These are phyloP conservation scores for Aristolochia fimbriata DNA, from an alignment of 164 flowering plant species.

Conservation along the genomic window DNA sequence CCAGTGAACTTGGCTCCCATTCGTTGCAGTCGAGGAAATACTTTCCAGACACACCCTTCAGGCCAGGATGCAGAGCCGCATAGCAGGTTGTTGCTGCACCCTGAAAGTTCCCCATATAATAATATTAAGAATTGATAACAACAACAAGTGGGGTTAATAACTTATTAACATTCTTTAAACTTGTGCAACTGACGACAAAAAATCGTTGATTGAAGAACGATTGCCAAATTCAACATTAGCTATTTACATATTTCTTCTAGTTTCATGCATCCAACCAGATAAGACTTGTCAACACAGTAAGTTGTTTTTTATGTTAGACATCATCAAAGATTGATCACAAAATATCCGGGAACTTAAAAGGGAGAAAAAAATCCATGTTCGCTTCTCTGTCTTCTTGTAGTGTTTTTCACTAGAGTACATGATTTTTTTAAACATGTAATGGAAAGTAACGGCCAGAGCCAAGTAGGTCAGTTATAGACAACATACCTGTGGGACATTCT, in stretches of 20 bases:
- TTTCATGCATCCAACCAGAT: too few species aligned
- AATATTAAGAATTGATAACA: not conserved
- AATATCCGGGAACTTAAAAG: too few species aligned
- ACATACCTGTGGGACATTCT: conserved; percentile 83
- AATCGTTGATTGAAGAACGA: too few species aligned
- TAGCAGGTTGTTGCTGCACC: conserved; percentile 96
- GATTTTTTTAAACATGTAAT: not conserved
- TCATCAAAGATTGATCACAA: too few species aligned
- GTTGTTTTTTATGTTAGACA: too few species aligned
- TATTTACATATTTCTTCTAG: too few species aligned
- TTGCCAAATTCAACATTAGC: too few species aligned
- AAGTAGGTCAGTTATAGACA: not conserved
- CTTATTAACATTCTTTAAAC: not conserved
- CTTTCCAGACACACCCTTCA: conserved; percentile 72
- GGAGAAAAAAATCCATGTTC: too few species aligned
- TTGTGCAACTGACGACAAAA: not conserved
- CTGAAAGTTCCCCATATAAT: conserved; percentile 19
- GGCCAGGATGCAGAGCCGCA: conserved; percentile 68
- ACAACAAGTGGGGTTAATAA: not conserved
- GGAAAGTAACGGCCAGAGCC: not conserved
- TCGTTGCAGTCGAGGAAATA: conserved; percentile 85
- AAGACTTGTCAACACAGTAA: too few species aligned
- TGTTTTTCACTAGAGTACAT: not conserved
- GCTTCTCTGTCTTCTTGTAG: not conserved
- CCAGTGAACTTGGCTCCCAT: conserved; percentile 34